A percentile compares a stretch with the other conserved stretches of the same genome.
Conservation (phyloP, 2,329 filamentous ascomycete genomes). For the Botrytis pseudocinerea region DNA sequence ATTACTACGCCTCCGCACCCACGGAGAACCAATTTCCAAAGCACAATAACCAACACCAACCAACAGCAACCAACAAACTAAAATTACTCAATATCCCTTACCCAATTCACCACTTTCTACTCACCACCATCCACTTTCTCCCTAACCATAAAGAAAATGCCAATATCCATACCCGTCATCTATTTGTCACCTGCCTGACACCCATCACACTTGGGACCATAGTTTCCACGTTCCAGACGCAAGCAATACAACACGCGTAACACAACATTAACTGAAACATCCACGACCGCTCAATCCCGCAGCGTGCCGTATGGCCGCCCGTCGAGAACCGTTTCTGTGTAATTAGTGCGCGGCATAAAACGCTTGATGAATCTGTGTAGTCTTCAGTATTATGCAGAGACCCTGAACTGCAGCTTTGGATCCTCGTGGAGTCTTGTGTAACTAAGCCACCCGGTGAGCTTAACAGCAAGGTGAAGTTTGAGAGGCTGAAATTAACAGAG, state of each 20-base stretch:
- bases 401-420: neutral
- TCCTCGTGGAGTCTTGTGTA: neutral
- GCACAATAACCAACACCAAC: neutral
- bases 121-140: neutral
- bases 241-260: too few relatives aligned
- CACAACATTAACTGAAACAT: neutral
- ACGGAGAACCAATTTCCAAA: neutral
- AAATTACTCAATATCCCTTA: neutral
- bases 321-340: too few relatives aligned
- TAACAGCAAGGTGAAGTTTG: fast-evolving
- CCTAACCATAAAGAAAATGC: neutral
- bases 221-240: neutral
- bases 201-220: too few relatives aligned
- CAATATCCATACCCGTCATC: neutral
- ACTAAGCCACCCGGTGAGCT: too few relatives aligned
- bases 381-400: neutral
- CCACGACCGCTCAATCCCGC: neutral
- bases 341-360: neutral
- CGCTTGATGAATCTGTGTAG: neutral
- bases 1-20: neutral
- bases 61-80: neutral
- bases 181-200: neutral
- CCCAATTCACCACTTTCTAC: neutral
- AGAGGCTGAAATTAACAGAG: too few relatives aligned
- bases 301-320: neutral